These are phyloP conservation scores for Fusarium caatingaense DNA, from an alignment of 2,329 filamentous ascomycete genomes.

Conservation along the genomic window DNA sequence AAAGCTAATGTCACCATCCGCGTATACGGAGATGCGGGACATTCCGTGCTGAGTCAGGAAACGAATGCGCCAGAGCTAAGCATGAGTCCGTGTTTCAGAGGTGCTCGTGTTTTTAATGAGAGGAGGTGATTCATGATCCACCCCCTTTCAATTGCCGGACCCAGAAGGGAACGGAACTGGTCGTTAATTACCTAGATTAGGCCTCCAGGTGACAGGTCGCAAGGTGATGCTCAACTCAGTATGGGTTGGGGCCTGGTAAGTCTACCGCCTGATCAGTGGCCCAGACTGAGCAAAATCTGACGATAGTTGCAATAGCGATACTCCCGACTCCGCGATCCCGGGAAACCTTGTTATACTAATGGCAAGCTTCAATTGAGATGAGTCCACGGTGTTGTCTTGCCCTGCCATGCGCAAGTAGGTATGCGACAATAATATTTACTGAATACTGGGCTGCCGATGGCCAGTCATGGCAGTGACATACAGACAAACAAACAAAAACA, in stretches of 20 bases:
- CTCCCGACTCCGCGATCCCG: neutral
- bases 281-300: neutral
- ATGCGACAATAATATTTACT: neutral
- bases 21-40: neutral
- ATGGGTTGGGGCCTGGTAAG: neutral
- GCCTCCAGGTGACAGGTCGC: neutral
- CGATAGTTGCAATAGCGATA: neutral
- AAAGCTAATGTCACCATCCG: neutral
- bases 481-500: neutral
- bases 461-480: neutral
- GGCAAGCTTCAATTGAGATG: neutral
- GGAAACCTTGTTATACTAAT: neutral
- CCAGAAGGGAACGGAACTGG: neutral
- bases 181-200: neutral
- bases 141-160: neutral
- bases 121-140: neutral
- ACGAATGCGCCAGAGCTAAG: neutral
- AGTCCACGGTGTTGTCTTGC: rapidly evolving
- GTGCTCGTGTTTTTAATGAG: neutral
- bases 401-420: neutral
- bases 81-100: neutral
- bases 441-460: too few species aligned
- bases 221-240: neutral
- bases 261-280: neutral
- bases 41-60: neutral